Evolutionary conservation across 2,329 filamentous ascomycete genomes (phyloP).

Genomic region (Colletotrichum sansevieriae): DNA sequence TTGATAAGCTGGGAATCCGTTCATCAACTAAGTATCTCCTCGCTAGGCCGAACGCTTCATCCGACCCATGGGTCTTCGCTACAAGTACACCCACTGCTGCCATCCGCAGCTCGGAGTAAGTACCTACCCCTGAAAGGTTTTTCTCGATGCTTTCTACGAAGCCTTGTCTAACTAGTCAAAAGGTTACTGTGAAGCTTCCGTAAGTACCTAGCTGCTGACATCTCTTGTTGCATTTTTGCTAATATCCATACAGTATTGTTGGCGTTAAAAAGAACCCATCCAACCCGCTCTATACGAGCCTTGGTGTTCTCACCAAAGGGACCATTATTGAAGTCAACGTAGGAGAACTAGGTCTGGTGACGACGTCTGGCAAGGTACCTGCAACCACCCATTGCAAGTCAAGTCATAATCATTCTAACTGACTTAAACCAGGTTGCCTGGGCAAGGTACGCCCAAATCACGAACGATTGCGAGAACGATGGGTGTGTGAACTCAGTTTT

Average conservation of each 20-base stretch:
- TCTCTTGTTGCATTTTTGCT: no score
- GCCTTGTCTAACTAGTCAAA: conserved; percentile 74
- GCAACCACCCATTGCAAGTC: no score
- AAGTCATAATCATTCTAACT: no score
- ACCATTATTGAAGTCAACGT: conserved; percentile 79
- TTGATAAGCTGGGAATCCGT: no score
- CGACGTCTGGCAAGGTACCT: conserved; percentile 85
- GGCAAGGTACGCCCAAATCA: conserved; percentile 85
- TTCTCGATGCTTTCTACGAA: conserved; percentile 52
- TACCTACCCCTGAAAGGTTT: background rate
- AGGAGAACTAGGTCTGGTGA: conserved; percentile 89
- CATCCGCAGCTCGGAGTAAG: conserved; percentile 82
- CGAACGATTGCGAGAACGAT: conserved; percentile 58
- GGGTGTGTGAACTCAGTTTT: conserved; percentile 58
- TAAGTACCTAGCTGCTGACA: no score
- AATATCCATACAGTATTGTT: conserved; percentile 65
- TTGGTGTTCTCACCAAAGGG: conserved; percentile 90
- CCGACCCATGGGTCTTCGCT: conserved; percentile 61
- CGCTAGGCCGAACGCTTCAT: conserved; percentile 59
- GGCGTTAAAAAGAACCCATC: conserved; percentile 76
- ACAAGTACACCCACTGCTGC: conserved; percentile 68
- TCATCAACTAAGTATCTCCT: no score
- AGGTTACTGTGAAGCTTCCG: conserved; percentile 72
- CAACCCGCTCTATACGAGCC: conserved; percentile 79
- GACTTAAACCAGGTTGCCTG: conserved; percentile 66